Conservation (phyloP, 176 grass and related monocot species). For the Musa acuminata region DNA sequence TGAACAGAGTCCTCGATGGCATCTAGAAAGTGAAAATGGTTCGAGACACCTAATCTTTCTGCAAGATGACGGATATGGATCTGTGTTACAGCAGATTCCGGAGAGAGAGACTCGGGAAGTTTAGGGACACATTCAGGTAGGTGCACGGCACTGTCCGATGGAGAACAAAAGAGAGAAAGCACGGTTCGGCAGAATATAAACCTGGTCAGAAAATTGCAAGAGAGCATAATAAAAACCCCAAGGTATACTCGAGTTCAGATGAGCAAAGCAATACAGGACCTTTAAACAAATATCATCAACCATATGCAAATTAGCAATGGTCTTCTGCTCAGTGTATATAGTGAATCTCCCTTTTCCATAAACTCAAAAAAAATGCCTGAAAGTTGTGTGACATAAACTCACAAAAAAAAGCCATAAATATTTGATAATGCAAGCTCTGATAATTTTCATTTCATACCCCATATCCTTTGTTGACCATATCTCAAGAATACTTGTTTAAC, state of each 20-base stretch:
- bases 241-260: neutral
- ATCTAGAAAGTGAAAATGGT: conserved; percentile 55
- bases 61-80: conserved; percentile 53
- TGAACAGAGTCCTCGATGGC: conserved; percentile 26
- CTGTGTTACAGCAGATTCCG: conserved; percentile 43
- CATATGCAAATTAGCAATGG: neutral
- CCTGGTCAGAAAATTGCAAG: conserved; percentile 34
- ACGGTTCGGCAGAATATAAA: conserved; percentile 97
- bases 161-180: conserved; percentile 45
- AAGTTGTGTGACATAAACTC: too few species aligned
- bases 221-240: neutral
- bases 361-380: too few species aligned
- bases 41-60: conserved; percentile 56
- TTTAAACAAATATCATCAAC: neutral
- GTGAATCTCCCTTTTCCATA: too few species aligned
- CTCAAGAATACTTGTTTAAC: too few species aligned
- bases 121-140: conserved; percentile 70
- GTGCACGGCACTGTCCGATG: conserved; percentile 27
- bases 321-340: too few species aligned
- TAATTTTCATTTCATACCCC: too few species aligned
- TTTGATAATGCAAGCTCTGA: too few species aligned
- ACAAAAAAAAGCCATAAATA: too few species aligned
- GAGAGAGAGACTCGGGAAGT: conserved; percentile 67
- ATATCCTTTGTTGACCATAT: too few species aligned
- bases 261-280: too few species aligned